A percentile compares a stretch with the other conserved stretches of the same genome.
phyloP scores from a whole-genome alignment of 2,329 filamentous ascomycete species.

The Colletotrichum echinochloae region DNA sequence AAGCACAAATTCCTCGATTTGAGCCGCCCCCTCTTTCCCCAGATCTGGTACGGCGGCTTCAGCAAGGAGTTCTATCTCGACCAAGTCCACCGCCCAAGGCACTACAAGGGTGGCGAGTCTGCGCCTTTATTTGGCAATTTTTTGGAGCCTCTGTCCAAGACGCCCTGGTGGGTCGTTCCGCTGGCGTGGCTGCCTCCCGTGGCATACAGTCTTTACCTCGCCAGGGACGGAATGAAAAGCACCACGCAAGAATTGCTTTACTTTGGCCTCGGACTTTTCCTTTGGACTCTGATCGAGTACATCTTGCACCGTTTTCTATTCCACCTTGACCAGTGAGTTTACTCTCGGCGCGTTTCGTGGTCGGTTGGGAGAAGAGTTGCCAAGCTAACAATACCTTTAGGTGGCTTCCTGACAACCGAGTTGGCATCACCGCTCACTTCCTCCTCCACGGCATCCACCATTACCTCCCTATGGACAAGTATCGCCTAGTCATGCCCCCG shows the following conservation, averaged over 20 bases:
- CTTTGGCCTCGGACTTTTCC: slow-evolving; percentile 76
- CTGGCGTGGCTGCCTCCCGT: slow-evolving; percentile 86
- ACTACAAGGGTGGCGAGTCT: slow-evolving; percentile 93
- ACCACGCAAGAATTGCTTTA: slow-evolving; percentile 65
- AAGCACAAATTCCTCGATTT: slow-evolving; percentile 95
- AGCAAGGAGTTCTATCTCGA: slow-evolving; percentile 96
- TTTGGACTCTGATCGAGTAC: slow-evolving; percentile 96
- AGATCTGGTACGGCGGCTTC: slow-evolving; percentile 91
- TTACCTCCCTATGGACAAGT: slow-evolving; percentile 99
- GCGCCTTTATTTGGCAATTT: slow-evolving; percentile 98
- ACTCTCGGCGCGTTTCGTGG: neutral
- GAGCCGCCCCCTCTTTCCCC: slow-evolving; percentile 83
- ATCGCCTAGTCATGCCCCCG: slow-evolving; percentile 96
- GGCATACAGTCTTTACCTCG: slow-evolving; percentile 76
- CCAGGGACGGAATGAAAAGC: slow-evolving; percentile 70
- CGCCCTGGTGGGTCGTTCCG: slow-evolving; percentile 93
- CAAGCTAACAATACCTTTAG: slow-evolving; percentile 60
- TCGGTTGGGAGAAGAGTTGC: neutral
- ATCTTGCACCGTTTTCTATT: slow-evolving; percentile 90
- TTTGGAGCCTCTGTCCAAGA: slow-evolving; percentile 95
- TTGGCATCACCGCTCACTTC: slow-evolving; percentile 89
- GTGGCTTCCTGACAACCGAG: slow-evolving; percentile 89
- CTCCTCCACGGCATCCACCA: slow-evolving; percentile 97
- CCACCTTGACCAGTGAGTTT: slow-evolving; percentile 88
- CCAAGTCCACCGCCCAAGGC: slow-evolving; percentile 93